These are phyloP conservation scores for Fomitopsis pulvina DNA, from an alignment of 768 basidiomycete genomes.

Conservation along the genomic window DNA sequence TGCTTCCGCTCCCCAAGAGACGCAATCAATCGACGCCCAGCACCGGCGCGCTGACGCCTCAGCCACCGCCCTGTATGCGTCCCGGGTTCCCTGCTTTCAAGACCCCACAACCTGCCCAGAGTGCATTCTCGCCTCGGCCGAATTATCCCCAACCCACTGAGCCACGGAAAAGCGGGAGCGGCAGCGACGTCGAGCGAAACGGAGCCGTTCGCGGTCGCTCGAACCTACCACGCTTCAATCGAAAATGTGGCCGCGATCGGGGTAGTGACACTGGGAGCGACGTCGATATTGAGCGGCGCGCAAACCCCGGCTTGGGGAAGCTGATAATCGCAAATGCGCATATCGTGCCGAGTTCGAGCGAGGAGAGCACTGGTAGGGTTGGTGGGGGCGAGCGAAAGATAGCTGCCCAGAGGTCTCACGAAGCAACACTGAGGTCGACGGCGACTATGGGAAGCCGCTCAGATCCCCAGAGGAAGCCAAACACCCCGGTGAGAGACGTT, in stretches of 20 bases:
- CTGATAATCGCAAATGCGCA: slow-evolving; percentile 21
- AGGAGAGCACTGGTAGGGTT: slow-evolving; percentile 3
- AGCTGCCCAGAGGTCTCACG: no score
- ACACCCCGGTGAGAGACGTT: background rate
- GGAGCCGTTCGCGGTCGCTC: background rate
- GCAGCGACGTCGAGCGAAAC: no score
- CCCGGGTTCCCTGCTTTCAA: slow-evolving; percentile 1
- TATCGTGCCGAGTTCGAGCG: slow-evolving; percentile 19
- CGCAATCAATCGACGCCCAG: background rate
- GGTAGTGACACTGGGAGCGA: slow-evolving; percentile 5
- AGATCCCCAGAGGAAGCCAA: no score
- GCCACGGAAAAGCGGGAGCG: no score
- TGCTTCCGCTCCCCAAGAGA: background rate
- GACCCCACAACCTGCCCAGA: slow-evolving; percentile 6
- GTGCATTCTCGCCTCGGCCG: background rate
- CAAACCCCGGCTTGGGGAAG: slow-evolving; percentile 7
- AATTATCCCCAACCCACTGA: no score
- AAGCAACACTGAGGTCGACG: no score
- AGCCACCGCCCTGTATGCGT: background rate
- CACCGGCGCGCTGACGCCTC: slow-evolving; percentile 10
- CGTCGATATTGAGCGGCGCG: slow-evolving; percentile 15
- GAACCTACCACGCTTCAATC: slow-evolving; percentile 3
- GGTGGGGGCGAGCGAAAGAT: no score
- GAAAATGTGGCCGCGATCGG: background rate
- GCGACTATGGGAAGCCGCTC: no score